phyloP scores from a whole-genome alignment of 805 yeast genomes.

The Torulaspora franciscae region DNA sequence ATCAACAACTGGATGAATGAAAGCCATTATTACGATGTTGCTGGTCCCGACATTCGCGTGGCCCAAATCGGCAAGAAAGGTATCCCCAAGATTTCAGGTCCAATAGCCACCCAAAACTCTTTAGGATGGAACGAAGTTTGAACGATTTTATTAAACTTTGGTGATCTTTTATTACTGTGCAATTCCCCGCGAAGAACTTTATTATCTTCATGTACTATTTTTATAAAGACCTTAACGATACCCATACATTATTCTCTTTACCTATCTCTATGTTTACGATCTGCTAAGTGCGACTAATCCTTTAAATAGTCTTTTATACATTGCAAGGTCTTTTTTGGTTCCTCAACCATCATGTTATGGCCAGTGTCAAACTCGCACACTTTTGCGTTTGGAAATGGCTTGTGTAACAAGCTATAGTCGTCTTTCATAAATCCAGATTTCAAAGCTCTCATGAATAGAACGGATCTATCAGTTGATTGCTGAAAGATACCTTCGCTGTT shows the following conservation, averaged over 20 bases:
- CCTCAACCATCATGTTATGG: slow-evolving; percentile 31
- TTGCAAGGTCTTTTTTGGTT: slow-evolving; percentile 20
- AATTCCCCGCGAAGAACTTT: background rate
- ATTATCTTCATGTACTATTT: slow-evolving; percentile 10
- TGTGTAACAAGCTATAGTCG: slow-evolving; percentile 22
- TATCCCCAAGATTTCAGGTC: slow-evolving; percentile 54
- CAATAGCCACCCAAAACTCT: slow-evolving; percentile 66
- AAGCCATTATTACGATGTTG: slow-evolving; percentile 21
- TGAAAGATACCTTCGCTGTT: slow-evolving; percentile 6
- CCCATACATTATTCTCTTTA: background rate
- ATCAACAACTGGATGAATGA: slow-evolving; percentile 35
- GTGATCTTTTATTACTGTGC: background rate
- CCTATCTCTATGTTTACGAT: background rate
- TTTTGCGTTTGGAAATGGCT: slow-evolving; percentile 25
- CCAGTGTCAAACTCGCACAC: slow-evolving; percentile 31
- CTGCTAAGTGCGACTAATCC: background rate
- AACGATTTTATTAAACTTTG: background rate
- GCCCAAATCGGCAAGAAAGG: slow-evolving; percentile 10
- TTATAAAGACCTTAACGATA: slow-evolving; percentile 4
- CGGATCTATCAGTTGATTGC: slow-evolving; percentile 28
- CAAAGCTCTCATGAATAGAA: slow-evolving; percentile 43
- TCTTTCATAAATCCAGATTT: slow-evolving; percentile 41
- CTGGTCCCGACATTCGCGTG: slow-evolving; percentile 14
- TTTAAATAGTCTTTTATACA: slow-evolving; percentile 21
- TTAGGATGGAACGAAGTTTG: slow-evolving; percentile 55